These are phyloP conservation scores for Tubosaeta sp. DNA, from an alignment of 768 basidiomycete species.

Conservation along the genomic window DNA sequence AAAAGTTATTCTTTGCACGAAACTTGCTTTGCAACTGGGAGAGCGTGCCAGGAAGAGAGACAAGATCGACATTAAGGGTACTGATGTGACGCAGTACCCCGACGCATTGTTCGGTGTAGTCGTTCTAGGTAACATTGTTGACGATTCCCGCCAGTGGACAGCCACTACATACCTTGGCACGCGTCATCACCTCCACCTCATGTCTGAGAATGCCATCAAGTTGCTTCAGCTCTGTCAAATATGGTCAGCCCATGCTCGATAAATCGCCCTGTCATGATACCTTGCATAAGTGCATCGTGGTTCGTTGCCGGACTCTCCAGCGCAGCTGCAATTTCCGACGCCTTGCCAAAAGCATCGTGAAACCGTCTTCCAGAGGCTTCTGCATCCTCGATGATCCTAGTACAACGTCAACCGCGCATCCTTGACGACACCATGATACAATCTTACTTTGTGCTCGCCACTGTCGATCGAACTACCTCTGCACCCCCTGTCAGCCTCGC, in stretches of 20 bases:
- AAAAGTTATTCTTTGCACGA: constrained; percentile 75
- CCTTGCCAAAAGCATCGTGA: constrained; percentile 55
- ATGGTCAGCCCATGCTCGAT: constrained; percentile 1
- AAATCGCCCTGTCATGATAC: constrained; percentile 26
- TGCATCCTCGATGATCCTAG: constrained; percentile 58
- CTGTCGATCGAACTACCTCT: constrained; percentile 50
- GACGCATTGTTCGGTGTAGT: constrained; percentile 65
- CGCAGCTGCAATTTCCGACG: constrained; percentile 43
- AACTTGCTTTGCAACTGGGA: constrained; percentile 66
- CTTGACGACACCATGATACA: neutral
- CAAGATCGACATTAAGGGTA: constrained; percentile 73
- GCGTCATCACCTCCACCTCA: constrained; percentile 54
- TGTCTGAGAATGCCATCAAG: constrained; percentile 57
- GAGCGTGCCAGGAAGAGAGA: constrained; percentile 65
- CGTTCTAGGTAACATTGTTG: constrained; percentile 46
- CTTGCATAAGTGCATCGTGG: constrained; percentile 49
- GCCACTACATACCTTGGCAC: constrained; percentile 44
- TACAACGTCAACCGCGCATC: constrained; percentile 1
- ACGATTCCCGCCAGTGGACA: neutral
- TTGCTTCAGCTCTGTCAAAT: constrained; percentile 53
- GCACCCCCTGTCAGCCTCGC: constrained; percentile 52
- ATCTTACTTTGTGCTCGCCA: constrained; percentile 44
- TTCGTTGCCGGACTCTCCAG: constrained; percentile 56
- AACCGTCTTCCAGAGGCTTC: constrained; percentile 52
- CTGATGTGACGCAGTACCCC: constrained; percentile 71